phyloP scores from a whole-genome alignment of 208 protist genomes.

The Strigomonas galati region DNA sequence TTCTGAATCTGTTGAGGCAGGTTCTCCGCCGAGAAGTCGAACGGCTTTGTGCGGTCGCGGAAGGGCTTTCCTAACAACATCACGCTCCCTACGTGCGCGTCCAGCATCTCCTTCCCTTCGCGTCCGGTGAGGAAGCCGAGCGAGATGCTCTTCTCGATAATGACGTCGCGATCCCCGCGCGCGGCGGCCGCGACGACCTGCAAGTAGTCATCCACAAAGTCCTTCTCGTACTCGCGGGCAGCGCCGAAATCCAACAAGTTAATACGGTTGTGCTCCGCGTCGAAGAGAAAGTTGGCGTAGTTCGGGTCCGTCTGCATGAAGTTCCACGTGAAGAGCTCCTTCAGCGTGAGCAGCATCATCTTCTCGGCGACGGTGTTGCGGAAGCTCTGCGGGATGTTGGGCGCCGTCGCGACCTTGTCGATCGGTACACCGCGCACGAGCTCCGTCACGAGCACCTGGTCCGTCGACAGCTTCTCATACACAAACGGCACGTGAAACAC shows the following conservation, averaged over 20 bases:
- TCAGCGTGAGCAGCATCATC: constrained; percentile 82
- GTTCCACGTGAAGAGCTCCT: constrained; percentile 93
- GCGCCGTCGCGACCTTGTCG: constrained; percentile 43
- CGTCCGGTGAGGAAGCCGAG: constrained; percentile 96
- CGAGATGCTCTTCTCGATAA: constrained; percentile 84
- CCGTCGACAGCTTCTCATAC: constrained; percentile 44
- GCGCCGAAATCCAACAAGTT: constrained; percentile 95
- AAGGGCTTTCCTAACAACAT: constrained; percentile 92
- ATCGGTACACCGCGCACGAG: constrained; percentile 63
- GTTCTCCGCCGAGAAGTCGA: constrained; percentile 87
- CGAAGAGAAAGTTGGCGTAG: constrained; percentile 96
- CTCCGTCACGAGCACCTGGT: constrained; percentile 65
- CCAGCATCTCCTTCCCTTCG: constrained; percentile 88
- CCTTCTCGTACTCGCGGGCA: constrained; percentile 66
- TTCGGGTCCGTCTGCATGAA: constrained; percentile 98
- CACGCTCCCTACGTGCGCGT: constrained; percentile 88
- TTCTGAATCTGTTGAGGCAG: constrained; percentile 77
- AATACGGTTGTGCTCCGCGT: constrained; percentile 54
- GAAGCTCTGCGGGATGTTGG: constrained; percentile 56
- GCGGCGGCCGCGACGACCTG: constrained; percentile 89
- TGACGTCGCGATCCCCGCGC: constrained; percentile 53
- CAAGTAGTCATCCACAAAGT: constrained; percentile 92
- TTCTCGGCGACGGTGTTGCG: constrained; percentile 75
- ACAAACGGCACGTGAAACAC: constrained; percentile 75
- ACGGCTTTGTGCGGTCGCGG: constrained; percentile 39